A percentile compares a stretch with the other conserved stretches of the same genome.
Conservation (phyloP, 1,139 yeast genomes). For the Kurtzmaniella quercitrusa region DNA sequence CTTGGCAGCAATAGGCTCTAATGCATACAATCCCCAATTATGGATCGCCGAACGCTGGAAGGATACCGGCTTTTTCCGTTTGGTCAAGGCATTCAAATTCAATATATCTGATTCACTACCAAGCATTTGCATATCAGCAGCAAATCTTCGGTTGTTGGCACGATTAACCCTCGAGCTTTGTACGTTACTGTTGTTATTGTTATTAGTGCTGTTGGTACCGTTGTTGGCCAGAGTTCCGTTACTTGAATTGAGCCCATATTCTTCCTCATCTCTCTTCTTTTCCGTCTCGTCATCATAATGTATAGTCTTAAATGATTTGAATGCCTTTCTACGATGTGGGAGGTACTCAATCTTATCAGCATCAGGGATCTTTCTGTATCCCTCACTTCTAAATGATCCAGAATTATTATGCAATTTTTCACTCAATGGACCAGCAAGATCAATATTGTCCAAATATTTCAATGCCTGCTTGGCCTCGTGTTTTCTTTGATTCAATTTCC, state of each 20-base stretch:
- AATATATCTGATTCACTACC: constrained; percentile 81
- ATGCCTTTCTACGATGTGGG: constrained; percentile 64
- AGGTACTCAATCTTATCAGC: constrained; percentile 69
- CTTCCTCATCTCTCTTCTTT: neutral
- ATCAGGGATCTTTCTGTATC: constrained; percentile 71
- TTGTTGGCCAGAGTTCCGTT: neutral
- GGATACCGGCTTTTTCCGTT: constrained; percentile 88
- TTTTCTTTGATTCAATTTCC: constrained; percentile 48
- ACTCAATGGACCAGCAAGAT: constrained; percentile 28
- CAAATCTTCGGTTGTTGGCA: constrained; percentile 84
- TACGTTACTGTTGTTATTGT: constrained; percentile 12
- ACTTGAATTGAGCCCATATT: constrained; percentile 21
- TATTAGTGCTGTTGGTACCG: constrained; percentile 1
- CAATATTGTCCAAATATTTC: constrained; percentile 19
- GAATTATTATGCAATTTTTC: constrained; percentile 40
- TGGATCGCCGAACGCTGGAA: constrained; percentile 96
- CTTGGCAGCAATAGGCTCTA: constrained; percentile 88
- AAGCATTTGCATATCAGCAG: constrained; percentile 79
- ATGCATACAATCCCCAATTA: constrained; percentile 95
- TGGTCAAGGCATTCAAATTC: constrained; percentile 73
- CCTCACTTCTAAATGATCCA: constrained; percentile 72
- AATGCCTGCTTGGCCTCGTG: constrained; percentile 20
- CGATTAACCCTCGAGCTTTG: constrained; percentile 83
- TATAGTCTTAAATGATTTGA: constrained; percentile 53
- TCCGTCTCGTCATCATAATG: constrained; percentile 56